These are phyloP conservation scores for Populus hybrid DNA, from an alignment of 441 rosid genomes.

Conservation along the genomic window DNA sequence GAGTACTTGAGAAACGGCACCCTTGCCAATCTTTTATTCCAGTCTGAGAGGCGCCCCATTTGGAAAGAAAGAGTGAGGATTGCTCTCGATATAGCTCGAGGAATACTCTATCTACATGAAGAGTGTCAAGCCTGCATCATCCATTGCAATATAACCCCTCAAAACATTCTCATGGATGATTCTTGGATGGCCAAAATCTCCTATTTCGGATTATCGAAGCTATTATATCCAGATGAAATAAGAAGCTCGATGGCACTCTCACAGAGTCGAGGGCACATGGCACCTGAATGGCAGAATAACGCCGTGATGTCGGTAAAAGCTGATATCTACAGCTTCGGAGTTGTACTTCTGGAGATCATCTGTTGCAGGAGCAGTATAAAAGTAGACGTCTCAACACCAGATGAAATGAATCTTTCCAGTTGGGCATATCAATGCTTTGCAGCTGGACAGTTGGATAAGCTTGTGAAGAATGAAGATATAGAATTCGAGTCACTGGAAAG, in stretches of 20 bases:
- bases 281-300: slow-evolving; percentile 25
- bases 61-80: slow-evolving; percentile 20
- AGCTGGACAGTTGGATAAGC: slow-evolving; percentile 15
- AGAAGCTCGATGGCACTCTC: background rate
- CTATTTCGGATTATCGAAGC: slow-evolving; percentile 22
- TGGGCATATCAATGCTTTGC: slow-evolving; percentile 23
- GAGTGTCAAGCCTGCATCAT: slow-evolving; percentile 17
- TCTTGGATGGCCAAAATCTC: slow-evolving; percentile 21
- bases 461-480: slow-evolving; percentile 18
- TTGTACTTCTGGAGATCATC: slow-evolving; percentile 24
- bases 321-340: slow-evolving; percentile 23
- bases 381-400: background rate
- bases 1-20: slow-evolving; percentile 26
- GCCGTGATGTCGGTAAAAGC: slow-evolving; percentile 15
- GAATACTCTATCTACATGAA: slow-evolving; percentile 21
- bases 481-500: slow-evolving; percentile 15
- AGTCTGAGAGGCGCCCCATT: background rate
- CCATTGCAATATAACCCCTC: slow-evolving; percentile 16
- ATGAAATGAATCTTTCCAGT: slow-evolving; percentile 13
- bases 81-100: slow-evolving; percentile 21
- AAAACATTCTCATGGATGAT: slow-evolving; percentile 17
- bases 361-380: slow-evolving; percentile 24
- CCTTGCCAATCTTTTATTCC: slow-evolving; percentile 16
- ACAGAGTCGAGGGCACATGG: slow-evolving; percentile 25
- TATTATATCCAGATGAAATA: background rate